A percentile compares a stretch with the other conserved stretches of the same genome.
Evolutionary conservation across 441 rosid genomes (phyloP).

Genomic region (Adansonia gregorii): DNA sequence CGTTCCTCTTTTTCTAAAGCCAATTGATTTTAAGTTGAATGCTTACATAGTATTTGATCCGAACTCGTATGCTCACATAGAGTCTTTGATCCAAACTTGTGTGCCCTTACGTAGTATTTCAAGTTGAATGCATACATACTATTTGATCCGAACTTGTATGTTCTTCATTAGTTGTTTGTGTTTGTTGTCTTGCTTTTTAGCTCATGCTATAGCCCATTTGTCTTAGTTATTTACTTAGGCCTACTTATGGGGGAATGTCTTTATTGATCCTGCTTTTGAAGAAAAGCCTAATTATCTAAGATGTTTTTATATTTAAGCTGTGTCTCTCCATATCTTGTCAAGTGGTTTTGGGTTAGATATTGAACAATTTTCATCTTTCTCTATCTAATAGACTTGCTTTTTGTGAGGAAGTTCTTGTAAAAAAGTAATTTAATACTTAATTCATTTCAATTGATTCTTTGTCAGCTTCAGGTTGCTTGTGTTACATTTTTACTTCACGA

Average conservation of each 20-base stretch:
- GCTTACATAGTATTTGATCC: neutral
- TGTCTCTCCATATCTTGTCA: neutral
- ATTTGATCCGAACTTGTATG: neutral
- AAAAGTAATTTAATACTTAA: neutral
- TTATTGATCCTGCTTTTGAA: neutral
- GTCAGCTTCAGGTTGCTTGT: neutral
- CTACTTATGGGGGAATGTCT: neutral
- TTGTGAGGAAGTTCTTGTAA: neutral
- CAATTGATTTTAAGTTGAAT: neutral
- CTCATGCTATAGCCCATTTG: neutral
- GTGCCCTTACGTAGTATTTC: no score
- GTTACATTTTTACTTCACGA: constrained; percentile 11
- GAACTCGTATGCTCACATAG: neutral
- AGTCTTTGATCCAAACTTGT: no score
- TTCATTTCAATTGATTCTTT: constrained; percentile 2
- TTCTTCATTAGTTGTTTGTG: neutral
- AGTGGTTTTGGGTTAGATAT: neutral
- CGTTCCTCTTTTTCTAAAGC: neutral
- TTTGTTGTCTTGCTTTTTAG: neutral
- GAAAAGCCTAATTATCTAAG: neutral
- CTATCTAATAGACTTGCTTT: neutral
- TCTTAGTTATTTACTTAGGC: neutral
- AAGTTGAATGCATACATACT: no score
- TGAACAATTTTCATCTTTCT: neutral
- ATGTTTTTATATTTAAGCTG: neutral